Evolutionary conservation across 495 filamentous ascomycete genomes (phyloP).

Genomic region (Neurospora intermedia): DNA sequence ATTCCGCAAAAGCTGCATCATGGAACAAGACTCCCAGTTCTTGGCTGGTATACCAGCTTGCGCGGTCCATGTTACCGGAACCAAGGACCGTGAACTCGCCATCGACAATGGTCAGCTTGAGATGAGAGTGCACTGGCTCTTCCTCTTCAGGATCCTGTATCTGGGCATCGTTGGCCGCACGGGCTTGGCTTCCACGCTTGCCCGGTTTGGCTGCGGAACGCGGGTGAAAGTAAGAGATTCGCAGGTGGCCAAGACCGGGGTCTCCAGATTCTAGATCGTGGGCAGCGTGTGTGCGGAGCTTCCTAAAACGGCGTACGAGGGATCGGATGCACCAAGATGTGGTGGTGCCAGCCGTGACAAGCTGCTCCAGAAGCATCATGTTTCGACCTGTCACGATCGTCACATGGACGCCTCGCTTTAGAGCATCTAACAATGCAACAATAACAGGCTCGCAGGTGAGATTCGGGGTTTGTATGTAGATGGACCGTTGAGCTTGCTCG

Average conservation of each 20-base stretch:
- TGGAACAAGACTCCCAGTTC: slow-evolving; percentile 63
- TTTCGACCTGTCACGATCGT: slow-evolving; percentile 49
- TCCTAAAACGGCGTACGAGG: slow-evolving; percentile 37
- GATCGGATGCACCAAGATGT: slow-evolving; percentile 47
- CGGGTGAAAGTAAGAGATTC: slow-evolving; percentile 39
- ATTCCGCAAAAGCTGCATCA: slow-evolving; percentile 30
- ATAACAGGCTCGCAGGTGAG: slow-evolving; percentile 51
- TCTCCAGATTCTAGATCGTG: slow-evolving; percentile 22
- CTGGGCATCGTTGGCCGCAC: not conserved
- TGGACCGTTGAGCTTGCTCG: slow-evolving; percentile 34
- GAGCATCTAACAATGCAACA: slow-evolving; percentile 38
- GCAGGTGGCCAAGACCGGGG: slow-evolving; percentile 26
- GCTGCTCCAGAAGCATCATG: slow-evolving; percentile 66
- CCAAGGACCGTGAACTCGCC: slow-evolving; percentile 49
- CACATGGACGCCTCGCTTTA: slow-evolving; percentile 51
- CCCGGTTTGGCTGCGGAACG: not conserved
- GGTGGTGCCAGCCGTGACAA: slow-evolving; percentile 57
- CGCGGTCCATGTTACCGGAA: slow-evolving; percentile 66
- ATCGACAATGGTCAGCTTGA: slow-evolving; percentile 60
- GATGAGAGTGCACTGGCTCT: slow-evolving; percentile 56
- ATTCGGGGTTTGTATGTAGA: slow-evolving; percentile 65
- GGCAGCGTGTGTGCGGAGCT: slow-evolving; percentile 5
- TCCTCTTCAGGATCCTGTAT: slow-evolving; percentile 8
- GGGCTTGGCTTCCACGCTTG: not conserved
- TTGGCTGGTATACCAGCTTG: slow-evolving; percentile 68